Evolutionary conservation across 2,329 filamentous ascomycete genomes (phyloP).

Genomic region (Colletotrichum coccodes): DNA sequence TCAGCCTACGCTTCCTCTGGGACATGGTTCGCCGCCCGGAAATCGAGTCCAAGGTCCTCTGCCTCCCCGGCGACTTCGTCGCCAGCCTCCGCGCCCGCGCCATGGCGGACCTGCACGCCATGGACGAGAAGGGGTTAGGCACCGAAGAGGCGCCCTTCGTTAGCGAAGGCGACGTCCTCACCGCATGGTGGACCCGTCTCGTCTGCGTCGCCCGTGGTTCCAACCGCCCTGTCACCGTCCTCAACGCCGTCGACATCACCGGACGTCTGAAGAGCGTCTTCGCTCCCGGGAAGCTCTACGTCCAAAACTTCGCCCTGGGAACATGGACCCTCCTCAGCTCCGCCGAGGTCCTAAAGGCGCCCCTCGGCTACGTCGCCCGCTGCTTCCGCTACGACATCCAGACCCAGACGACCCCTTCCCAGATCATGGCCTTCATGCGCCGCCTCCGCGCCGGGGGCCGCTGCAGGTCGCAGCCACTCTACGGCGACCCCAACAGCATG

Average conservation of each 20-base stretch:
- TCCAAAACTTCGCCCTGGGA: slow-evolving; percentile 40
- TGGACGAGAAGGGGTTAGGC: slow-evolving; percentile 25
- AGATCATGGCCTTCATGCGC: slow-evolving; percentile 43
- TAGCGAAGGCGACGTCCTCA: slow-evolving; percentile 57
- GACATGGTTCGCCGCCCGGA: slow-evolving; percentile 43
- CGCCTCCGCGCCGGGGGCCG: slow-evolving; percentile 33
- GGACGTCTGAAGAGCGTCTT: slow-evolving; percentile 36
- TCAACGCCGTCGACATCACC: slow-evolving; percentile 41
- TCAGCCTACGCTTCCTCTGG: slow-evolving; percentile 46
- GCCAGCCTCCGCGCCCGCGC: slow-evolving; percentile 42
- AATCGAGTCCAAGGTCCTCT: slow-evolving; percentile 49
- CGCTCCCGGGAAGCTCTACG: slow-evolving; percentile 33
- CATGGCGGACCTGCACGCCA: slow-evolving; percentile 39
- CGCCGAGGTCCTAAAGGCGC: slow-evolving; percentile 34
- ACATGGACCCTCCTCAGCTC: slow-evolving; percentile 37
- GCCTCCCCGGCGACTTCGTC: slow-evolving; percentile 46
- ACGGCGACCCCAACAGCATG: slow-evolving; percentile 43
- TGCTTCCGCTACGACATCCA: slow-evolving; percentile 44
- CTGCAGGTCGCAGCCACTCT: slow-evolving; percentile 37
- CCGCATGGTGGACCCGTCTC: slow-evolving; percentile 49
- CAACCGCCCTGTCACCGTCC: slow-evolving; percentile 37
- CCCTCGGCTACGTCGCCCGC: slow-evolving; percentile 41
- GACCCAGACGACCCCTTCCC: slow-evolving; percentile 45
- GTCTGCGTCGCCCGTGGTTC: slow-evolving; percentile 29
- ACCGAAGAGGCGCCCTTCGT: slow-evolving; percentile 45